Percentiles rank a stretch among this genome's conserved stretches.
These are phyloP conservation scores for Globisporangium polare DNA, from an alignment of 352 stramenopile genomes.

Conservation along the genomic window DNA sequence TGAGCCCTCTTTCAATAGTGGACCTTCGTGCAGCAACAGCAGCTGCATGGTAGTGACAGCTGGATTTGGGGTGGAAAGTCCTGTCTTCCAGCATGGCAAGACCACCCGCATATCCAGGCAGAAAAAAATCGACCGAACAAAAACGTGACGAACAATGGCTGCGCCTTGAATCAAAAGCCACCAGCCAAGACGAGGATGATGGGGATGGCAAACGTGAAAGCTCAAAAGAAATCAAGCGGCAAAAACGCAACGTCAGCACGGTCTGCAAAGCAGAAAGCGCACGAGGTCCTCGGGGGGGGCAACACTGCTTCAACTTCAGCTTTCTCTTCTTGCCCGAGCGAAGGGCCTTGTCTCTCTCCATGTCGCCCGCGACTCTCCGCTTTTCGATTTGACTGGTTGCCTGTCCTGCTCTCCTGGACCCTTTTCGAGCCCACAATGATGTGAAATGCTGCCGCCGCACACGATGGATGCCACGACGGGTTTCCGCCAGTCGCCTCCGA, in stretches of 20 bases:
- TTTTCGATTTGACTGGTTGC: background rate
- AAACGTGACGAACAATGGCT: conserved; percentile 8
- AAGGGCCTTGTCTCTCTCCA: background rate
- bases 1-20: conserved; percentile 3
- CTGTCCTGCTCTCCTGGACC: too few relatives aligned
- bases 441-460: too few relatives aligned
- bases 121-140: conserved; percentile 5
- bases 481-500: too few relatives aligned
- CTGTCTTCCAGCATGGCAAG: background rate
- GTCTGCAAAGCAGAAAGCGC: background rate
- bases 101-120: conserved; percentile 5
- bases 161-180: background rate
- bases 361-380: background rate
- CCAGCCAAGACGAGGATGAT: background rate
- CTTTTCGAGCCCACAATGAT: too few relatives aligned
- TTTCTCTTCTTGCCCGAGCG: too few relatives aligned
- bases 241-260: background rate
- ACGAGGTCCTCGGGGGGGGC: background rate
- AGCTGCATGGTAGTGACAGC: background rate
- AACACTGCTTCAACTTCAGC: too few relatives aligned
- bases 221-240: conserved; percentile 3
- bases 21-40: background rate
- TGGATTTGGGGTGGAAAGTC: background rate
- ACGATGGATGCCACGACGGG: too few relatives aligned
- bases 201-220: background rate